A percentile compares a stretch with the other conserved stretches of the same genome.
Evolutionary conservation across 169 alveolate genomes (phyloP).

Genomic region (Amoebophrya sp.): DNA sequence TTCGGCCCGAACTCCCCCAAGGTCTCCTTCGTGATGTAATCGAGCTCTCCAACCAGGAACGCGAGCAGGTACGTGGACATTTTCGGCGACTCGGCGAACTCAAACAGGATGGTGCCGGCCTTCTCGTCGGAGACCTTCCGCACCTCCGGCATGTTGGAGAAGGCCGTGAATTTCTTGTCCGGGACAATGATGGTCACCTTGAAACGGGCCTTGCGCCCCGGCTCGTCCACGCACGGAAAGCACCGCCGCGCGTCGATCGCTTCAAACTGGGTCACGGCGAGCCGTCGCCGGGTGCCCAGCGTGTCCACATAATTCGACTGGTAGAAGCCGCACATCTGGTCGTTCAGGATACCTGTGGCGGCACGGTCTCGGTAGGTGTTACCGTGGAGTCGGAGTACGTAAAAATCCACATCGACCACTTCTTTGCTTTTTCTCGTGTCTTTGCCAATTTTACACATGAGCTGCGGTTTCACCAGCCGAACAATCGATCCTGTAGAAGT

Average conservation of each 20-base stretch:
- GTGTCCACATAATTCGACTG: slow-evolving; percentile 23
- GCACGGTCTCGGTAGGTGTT: not conserved
- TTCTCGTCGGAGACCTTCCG: not conserved
- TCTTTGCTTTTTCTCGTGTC: not conserved
- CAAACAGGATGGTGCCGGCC: not conserved
- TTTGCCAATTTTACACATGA: not conserved
- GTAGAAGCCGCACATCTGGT: slow-evolving; percentile 32
- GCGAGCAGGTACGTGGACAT: slow-evolving; percentile 28
- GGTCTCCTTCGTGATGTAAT: slow-evolving; percentile 20
- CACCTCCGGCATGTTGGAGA: slow-evolving; percentile 8
- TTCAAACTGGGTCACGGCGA: not conserved
- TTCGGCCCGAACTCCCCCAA: slow-evolving; percentile 12
- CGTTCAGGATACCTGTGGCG: not conserved
- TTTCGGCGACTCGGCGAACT: slow-evolving; percentile 5
- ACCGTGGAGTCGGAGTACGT: not conserved
- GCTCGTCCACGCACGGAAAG: slow-evolving; percentile 35
- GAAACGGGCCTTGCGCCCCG: slow-evolving; percentile 17
- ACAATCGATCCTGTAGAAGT: not conserved
- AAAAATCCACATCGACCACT: not conserved
- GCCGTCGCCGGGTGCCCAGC: not conserved
- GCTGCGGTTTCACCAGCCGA: no score
- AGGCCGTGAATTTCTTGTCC: not conserved
- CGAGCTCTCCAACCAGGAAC: slow-evolving; percentile 28
- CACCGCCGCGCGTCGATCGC: slow-evolving; percentile 32
- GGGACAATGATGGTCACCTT: not conserved